These are phyloP conservation scores for Haplographium delicatum DNA, from an alignment of 495 filamentous ascomycete species.

Conservation along the genomic window DNA sequence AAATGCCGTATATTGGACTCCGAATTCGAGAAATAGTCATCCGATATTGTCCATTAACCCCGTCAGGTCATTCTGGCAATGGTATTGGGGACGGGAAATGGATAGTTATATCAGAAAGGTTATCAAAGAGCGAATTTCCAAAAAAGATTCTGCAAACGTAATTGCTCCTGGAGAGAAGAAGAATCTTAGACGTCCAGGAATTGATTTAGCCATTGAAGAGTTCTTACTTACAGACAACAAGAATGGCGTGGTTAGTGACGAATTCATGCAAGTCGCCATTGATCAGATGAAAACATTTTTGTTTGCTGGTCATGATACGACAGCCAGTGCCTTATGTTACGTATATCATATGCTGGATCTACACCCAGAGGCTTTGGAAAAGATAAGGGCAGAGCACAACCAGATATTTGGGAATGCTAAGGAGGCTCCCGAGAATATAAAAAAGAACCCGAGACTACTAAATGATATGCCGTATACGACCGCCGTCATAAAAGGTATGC, in stretches of 20 bases:
- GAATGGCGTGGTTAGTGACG: conserved; percentile 7
- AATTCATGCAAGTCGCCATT: conserved; percentile 23
- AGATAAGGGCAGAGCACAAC: conserved; percentile 32
- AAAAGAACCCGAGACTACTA: conserved; percentile 26
- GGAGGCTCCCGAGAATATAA: conserved; percentile 21
- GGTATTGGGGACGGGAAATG: conserved; percentile 29
- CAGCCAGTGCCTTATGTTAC: conserved; percentile 28
- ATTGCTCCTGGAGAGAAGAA: not conserved
- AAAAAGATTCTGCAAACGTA: not conserved
- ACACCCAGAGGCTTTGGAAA: conserved; percentile 21
- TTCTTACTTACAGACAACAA: conserved; percentile 5
- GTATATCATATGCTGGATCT: conserved; percentile 27
- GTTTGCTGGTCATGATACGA: conserved; percentile 41
- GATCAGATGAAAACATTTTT: conserved; percentile 34
- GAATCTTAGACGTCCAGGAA: conserved; percentile 15
- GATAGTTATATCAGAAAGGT: conserved; percentile 28
- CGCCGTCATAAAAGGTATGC: conserved; percentile 35
- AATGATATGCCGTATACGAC: conserved; percentile 37
- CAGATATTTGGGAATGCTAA: conserved; percentile 25
- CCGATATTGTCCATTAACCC: conserved; percentile 19
- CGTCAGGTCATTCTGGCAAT: conserved; percentile 20
- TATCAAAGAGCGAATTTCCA: conserved; percentile 27
- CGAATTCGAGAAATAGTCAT: conserved; percentile 17
- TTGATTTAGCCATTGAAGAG: conserved; percentile 29
- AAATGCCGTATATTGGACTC: conserved; percentile 8